Base-by-base conservation (phyloP, 768 basidiomycete species). In the Suillus decipiens region DNA sequence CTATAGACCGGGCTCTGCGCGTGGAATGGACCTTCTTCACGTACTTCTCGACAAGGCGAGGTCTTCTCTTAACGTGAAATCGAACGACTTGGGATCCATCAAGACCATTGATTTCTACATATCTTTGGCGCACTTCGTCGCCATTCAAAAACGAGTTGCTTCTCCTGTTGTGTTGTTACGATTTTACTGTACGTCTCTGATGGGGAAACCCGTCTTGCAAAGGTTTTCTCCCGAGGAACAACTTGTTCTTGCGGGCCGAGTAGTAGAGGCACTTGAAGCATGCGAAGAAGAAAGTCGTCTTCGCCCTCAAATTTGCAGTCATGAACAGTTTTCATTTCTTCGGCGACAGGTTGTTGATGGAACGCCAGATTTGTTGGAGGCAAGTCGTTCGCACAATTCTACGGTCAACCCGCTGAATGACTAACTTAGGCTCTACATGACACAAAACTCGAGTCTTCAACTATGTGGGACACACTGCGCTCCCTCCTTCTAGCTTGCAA, bases 281-380 rank as follows among this genome's bases (percentile, higher is more conserved):
- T 79, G 80, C 66, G 75, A 79, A 66, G 70, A 60, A 60, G 67
- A 71, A 61, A 66, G 65, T 59, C 65, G 60, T 50, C 66, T 71
- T 37, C 71, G 70, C 8, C 31, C 69, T 53, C 70, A 76, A 54
- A 69, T 65, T 9, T 64, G 67, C 19, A 66, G 69, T 22, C 71
- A 70, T 22, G 72, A 72, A 3, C 70, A 79, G 63, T 64, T 79
- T 54, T 60, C 70, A n/a, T 68, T 74, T 33, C 67, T 85, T 53
- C 80, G 78, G 43, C 78, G 77, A 64, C 82, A 82, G 65, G 72
- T 84, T 42, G 77, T 84, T 4, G 85, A 87, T 63, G 81, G 84
- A 9, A 81, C 78, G 45, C 77, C 82, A 7, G 76, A 76, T 28
- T 65, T 89, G 43, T 68, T 89, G 61, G 76, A 79, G 67, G 77